Conservation (phyloP, 805 yeast species). For the Clavispora asparagi region DNA sequence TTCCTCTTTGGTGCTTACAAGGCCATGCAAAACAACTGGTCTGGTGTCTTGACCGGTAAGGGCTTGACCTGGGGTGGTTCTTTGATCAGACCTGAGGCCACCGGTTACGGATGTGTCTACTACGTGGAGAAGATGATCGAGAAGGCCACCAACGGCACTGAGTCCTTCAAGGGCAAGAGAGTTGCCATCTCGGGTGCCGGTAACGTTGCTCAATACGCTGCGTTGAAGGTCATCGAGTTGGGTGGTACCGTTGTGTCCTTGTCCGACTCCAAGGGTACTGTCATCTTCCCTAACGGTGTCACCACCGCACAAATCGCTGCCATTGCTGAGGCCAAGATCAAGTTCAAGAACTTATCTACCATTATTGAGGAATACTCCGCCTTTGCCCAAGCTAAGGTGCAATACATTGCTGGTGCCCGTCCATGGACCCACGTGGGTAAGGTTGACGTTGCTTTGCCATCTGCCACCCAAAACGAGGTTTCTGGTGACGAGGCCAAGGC, state of each 20-base stretch:
- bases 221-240: conserved; percentile 91
- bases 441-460: conserved; percentile 94
- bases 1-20: conserved; percentile 97
- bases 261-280: conserved; percentile 92
- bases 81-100: conserved; percentile 97
- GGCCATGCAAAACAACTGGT: conserved; percentile 83
- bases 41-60: conserved; percentile 97
- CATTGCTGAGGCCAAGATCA: conserved; percentile 72
- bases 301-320: conserved; percentile 73
- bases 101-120: conserved; percentile 97
- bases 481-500: conserved; percentile 96
- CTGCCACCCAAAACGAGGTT: conserved; percentile 98
- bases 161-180: conserved; percentile 85
- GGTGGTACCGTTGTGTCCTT: conserved; percentile 93
- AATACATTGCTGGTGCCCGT: conserved; percentile 88
- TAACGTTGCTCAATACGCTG: conserved; percentile 99
- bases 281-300: conserved; percentile 75
- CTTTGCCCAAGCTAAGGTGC: conserved; percentile 55
- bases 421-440: conserved; percentile 93
- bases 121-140: conserved; percentile 97
- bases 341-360: conserved; percentile 70
- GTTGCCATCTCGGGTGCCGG: conserved; percentile 98
- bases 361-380: conserved; percentile 50
- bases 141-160: conserved; percentile 85
- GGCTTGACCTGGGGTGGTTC: conserved; percentile 99